Evolutionary conservation across 805 yeast species (phyloP), one percentile per base, ranked within the genome.

Genomic region (Peterozyma toletana): DNA sequence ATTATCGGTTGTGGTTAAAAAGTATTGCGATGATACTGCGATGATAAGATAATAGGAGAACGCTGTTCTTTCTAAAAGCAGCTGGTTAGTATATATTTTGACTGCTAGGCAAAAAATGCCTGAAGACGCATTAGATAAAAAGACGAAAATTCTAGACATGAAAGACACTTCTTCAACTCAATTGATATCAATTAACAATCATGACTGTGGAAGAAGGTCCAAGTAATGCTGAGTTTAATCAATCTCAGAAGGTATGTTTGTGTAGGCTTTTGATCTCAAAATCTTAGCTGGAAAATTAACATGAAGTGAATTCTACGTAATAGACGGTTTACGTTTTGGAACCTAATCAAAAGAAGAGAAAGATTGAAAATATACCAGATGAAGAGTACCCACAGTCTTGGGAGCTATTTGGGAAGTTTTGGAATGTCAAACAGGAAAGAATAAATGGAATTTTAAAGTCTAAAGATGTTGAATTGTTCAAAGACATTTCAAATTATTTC

Each of bases 321-420:
- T 21, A 42, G 50, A 37, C 49, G n/a, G 43, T 45, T 15, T 45
- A 46, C 15, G 16, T 48, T 35, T 18, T 46, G 36, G 36, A 39
- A 27, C 35, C 29, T 3, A 34, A 38, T 6, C 27, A 11, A 31
- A 14, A 11, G 77, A 1, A 48, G 59, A 13, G 81, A 76, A 51
- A 62, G 73, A 1, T 44, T 50, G 3, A 21, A 21, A 21, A 4
- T 21, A 21, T 7, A 5, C 27, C 27, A 21, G 27, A 21, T 5
- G 60, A 56, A 1, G 62, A 66, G 43, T 62, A 65, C 18, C 44
- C 57, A 16, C 51, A 60, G 33, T 53, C 80, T 48, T 69, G 73
- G 68, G 59, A 63, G 31, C 49, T 71, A 35, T 75, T 66, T 49
- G 52, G 61, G 33, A 60, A 60, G 51, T 68, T 59, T 31, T 70